Conservation (phyloP, 1,284 basidiomycete species). For the Mycena citricolor region DNA sequence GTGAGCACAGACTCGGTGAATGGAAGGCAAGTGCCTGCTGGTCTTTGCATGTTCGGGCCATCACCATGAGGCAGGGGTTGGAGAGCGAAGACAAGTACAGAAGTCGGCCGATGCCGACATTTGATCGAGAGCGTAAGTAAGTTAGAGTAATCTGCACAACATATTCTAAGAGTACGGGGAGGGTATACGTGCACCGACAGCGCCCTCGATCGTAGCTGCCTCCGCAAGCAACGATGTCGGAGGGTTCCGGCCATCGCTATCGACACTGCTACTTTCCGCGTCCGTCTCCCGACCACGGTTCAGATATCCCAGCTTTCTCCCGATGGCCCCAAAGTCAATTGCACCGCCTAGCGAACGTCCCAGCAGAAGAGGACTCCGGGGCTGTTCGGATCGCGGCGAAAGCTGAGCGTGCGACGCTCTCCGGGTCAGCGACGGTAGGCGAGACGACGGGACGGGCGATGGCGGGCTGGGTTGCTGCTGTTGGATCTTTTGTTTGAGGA, state of each 20-base stretch:
- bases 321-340: conserved; percentile 2
- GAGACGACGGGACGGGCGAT: conserved; percentile 18
- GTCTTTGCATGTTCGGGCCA: too few species aligned
- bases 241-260: conserved; percentile 1
- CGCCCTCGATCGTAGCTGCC: conserved; percentile 1
- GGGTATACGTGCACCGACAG: too few species aligned
- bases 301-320: too few species aligned
- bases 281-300: background rate
- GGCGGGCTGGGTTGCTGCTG: conserved; percentile 13
- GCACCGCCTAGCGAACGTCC: conserved; percentile 1
- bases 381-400: background rate
- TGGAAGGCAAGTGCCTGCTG: too few species aligned
- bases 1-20: too few species aligned
- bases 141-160: too few species aligned
- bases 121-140: too few species aligned
- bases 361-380: conserved; percentile 1
- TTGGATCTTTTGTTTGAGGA: conserved; percentile 4
- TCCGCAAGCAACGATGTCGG: conserved; percentile 1
- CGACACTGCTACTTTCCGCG: background rate
- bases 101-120: too few species aligned
- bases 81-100: too few species aligned
- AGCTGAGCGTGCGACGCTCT: conserved; percentile 26
- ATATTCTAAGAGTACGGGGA: too few species aligned
- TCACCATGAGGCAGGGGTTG: too few species aligned
- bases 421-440: conserved; percentile 21